A percentile compares a stretch with the other conserved stretches of the same genome.
Conservation (phyloP, 2,329 filamentous ascomycete genomes). For the Blastomyces gilchristii region DNA sequence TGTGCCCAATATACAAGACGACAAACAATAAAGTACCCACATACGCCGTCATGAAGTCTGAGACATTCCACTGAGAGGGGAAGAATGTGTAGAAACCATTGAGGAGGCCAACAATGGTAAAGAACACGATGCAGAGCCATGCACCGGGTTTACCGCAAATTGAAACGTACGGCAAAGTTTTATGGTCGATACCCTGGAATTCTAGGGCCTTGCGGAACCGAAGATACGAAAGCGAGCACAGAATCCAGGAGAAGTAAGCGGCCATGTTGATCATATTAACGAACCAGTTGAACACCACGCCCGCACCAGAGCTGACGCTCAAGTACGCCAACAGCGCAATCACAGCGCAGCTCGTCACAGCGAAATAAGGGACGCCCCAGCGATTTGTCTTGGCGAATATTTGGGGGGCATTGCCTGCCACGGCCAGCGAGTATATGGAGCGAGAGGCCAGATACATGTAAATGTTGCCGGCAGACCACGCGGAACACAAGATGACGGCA, state of each 20-base stretch:
- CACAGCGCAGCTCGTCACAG: constrained; percentile 11
- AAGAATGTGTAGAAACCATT: neutral
- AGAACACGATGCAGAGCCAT: neutral
- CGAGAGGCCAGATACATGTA: constrained; percentile 30
- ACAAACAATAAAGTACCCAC: neutral
- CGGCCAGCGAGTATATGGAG: constrained; percentile 30
- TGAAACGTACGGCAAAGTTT: neutral
- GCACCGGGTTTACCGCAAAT: neutral
- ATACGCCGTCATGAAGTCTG: neutral
- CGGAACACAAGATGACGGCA: constrained; percentile 32
- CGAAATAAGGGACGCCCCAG: constrained; percentile 14
- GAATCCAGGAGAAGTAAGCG: constrained; percentile 4
- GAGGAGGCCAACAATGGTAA: neutral
- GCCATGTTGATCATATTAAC: constrained; percentile 12
- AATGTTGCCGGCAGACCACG: constrained; percentile 36
- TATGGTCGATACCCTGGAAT: neutral
- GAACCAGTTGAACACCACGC: constrained; percentile 16
- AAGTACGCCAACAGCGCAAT: constrained; percentile 13
- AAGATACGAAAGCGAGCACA: neutral
- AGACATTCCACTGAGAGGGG: neutral
- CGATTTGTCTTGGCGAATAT: constrained; percentile 19
- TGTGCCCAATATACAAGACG: neutral
- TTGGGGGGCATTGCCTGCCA: constrained; percentile 30
- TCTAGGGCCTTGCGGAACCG: neutral
- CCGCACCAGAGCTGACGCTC: constrained; percentile 11